phyloP scores from a whole-genome alignment of 2,329 filamentous ascomycete genomes.

The Xylariaceae sp. region DNA sequence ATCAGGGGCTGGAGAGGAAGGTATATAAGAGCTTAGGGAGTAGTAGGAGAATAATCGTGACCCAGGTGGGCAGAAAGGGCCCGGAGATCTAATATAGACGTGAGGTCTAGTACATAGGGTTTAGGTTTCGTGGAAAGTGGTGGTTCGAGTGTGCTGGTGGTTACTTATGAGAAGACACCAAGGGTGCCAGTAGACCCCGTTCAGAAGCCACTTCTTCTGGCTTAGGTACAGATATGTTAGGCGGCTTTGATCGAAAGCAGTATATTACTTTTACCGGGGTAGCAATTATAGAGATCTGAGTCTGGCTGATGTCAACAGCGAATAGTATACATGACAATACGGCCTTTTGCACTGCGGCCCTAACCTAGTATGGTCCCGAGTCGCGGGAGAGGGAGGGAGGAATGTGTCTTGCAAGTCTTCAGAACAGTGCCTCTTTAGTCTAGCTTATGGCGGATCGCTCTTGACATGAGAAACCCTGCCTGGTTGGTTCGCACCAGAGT shows the following conservation, averaged over 20 bases:
- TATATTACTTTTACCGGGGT: slow-evolving; percentile 12
- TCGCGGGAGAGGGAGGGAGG: slow-evolving; percentile 1
- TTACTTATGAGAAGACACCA: slow-evolving; percentile 21
- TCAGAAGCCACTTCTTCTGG: slow-evolving; percentile 16
- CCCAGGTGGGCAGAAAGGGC: slow-evolving; percentile 10
- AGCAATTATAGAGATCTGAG: slow-evolving; percentile 14
- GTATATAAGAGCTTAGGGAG: slow-evolving; percentile 22
- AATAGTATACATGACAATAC: slow-evolving; percentile 17
- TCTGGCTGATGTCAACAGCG: slow-evolving; percentile 11
- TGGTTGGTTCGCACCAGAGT: slow-evolving; percentile 14
- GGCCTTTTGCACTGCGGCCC: slow-evolving; percentile 15
- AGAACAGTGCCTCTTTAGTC: slow-evolving; percentile 10
- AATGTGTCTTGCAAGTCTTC: slow-evolving; percentile 13
- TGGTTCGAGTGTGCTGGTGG: slow-evolving; percentile 19
- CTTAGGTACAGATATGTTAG: slow-evolving; percentile 18
- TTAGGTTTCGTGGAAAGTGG: slow-evolving; percentile 24
- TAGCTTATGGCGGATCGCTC: too few species aligned
- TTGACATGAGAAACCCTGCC: background rate
- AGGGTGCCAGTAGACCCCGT: slow-evolving; percentile 22
- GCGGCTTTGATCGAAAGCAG: slow-evolving; percentile 14
- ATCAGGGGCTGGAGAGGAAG: slow-evolving; percentile 17
- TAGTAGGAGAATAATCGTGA: slow-evolving; percentile 13
- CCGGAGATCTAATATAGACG: slow-evolving; percentile 29
- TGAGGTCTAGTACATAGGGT: slow-evolving; percentile 25
- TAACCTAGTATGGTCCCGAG: slow-evolving; percentile 2